A percentile compares a stretch with the other conserved stretches of the same genome.
These are phyloP conservation scores for Teunomyces atbi DNA, from an alignment of 805 yeast genomes.

Conservation along the genomic window DNA sequence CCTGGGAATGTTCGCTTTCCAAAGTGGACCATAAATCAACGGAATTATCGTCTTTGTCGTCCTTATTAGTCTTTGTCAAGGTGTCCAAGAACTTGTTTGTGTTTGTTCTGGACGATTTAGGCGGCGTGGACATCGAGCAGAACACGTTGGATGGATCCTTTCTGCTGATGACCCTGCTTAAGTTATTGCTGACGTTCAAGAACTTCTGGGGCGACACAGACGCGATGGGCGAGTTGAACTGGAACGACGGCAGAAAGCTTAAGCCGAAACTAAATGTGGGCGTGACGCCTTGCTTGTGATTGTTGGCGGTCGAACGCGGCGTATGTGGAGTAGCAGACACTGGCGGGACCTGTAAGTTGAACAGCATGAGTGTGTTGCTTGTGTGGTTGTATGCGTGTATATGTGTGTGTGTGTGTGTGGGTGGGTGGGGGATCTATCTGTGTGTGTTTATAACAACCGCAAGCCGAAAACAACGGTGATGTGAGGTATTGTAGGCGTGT, in stretches of 20 bases:
- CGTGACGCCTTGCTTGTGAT: constrained; percentile 14
- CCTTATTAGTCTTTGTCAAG: constrained; percentile 5
- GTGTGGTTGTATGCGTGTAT: background rate
- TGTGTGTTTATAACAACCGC: background rate
- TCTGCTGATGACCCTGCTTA: constrained; percentile 13
- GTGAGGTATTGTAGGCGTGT: too few species aligned
- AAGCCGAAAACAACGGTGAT: too few species aligned
- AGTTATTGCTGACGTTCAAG: constrained; percentile 23
- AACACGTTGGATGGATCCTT: constrained; percentile 11
- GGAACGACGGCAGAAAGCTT: constrained; percentile 45
- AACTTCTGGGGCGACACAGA: constrained; percentile 37
- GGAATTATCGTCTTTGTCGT: constrained; percentile 11
- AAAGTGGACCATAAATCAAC: constrained; percentile 33
- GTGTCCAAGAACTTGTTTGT: constrained; percentile 17
- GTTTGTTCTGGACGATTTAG: constrained; percentile 11
- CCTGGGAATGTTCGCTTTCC: constrained; percentile 17
- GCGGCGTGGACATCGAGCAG: constrained; percentile 16
- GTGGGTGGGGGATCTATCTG: background rate
- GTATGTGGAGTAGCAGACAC: background rate
- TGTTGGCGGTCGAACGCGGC: constrained; percentile 6
- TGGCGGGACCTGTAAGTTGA: constrained; percentile 4
- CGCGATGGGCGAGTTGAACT: constrained; percentile 34
- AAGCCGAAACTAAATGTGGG: constrained; percentile 39
- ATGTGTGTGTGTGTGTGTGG: background rate
- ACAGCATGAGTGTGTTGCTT: background rate